These are phyloP conservation scores for Umbelopsis isabellina DNA, from an alignment of 192 early-diverging fungal genomes.

Conservation along the genomic window DNA sequence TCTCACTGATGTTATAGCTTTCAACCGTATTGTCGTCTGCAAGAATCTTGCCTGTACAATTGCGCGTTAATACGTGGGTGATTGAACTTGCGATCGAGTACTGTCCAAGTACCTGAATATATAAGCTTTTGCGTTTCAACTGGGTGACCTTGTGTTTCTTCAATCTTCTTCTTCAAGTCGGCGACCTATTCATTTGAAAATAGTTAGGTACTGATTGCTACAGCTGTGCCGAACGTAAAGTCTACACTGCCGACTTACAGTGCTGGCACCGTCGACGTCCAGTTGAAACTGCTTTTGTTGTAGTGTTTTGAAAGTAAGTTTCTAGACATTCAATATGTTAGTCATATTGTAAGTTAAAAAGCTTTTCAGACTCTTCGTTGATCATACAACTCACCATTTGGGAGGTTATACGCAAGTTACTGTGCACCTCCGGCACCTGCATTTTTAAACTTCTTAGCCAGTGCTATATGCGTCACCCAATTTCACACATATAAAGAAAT, in stretches of 20 bases:
- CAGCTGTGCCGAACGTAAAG: background rate
- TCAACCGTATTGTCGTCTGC: slow-evolving; percentile 73
- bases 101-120: slow-evolving; percentile 66
- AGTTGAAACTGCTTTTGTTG: slow-evolving; percentile 83
- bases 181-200: slow-evolving; percentile 56
- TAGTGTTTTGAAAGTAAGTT: slow-evolving; percentile 90
- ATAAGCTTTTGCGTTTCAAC: slow-evolving; percentile 85
- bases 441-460: background rate
- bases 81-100: too few species aligned
- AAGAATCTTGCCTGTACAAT: slow-evolving; percentile 81
- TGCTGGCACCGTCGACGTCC: slow-evolving; percentile 73
- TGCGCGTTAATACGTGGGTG: background rate
- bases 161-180: slow-evolving; percentile 79
- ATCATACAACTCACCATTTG: background rate
- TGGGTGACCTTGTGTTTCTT: slow-evolving; percentile 68
- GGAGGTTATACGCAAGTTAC: background rate
- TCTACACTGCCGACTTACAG: slow-evolving; percentile 36
- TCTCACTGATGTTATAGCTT: slow-evolving; percentile 81
- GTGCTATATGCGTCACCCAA: slow-evolving; percentile 5
- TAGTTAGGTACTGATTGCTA: background rate
- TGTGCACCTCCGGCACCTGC: background rate
- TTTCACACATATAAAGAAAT: slow-evolving; percentile 1
- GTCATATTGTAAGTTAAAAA: background rate
- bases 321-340: slow-evolving; percentile 37
- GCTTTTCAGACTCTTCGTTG: background rate